Evolutionary conservation across 176 grass and related monocot species (phyloP).

Genomic region (Zea luxurians): DNA sequence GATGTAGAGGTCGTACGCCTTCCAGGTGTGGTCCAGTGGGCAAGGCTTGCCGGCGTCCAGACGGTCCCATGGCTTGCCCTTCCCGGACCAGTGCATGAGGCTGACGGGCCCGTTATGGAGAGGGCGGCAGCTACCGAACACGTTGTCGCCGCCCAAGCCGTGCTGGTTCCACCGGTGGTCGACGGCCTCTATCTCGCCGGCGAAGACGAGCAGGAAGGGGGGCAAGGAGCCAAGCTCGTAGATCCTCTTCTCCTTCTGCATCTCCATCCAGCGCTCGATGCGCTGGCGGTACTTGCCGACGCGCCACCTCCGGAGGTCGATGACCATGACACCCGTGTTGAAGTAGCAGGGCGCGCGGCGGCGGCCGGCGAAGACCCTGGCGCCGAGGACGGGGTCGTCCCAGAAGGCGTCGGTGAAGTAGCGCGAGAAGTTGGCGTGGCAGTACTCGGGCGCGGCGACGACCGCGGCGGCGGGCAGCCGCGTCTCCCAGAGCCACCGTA

Average conservation of each 20-base stretch:
- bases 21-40: constrained; percentile 73
- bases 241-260: constrained; percentile 76
- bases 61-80: constrained; percentile 88
- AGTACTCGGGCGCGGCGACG: constrained; percentile 66
- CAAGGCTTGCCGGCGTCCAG: constrained; percentile 71
- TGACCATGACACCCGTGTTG: constrained; percentile 75
- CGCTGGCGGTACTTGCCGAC: constrained; percentile 65
- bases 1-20: constrained; percentile 71
- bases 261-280: constrained; percentile 74
- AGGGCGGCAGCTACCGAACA: constrained; percentile 73
- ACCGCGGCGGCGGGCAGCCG: constrained; percentile 57
- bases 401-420: constrained; percentile 74
- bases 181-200: constrained; percentile 80
- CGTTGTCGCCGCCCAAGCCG: constrained; percentile 89
- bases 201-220: constrained; percentile 82
- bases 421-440: constrained; percentile 66
- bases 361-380: constrained; percentile 40
- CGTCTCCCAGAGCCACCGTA: constrained; percentile 59
- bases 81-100: constrained; percentile 92
- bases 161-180: constrained; percentile 97
- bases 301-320: constrained; percentile 72
- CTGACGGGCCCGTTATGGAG: constrained; percentile 81
- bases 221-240: constrained; percentile 86
- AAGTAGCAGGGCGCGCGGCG: constrained; percentile 65
- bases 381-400: constrained; percentile 50